phyloP scores from a whole-genome alignment of 179 eudicot genomes.

The Actinidia arguta region DNA sequence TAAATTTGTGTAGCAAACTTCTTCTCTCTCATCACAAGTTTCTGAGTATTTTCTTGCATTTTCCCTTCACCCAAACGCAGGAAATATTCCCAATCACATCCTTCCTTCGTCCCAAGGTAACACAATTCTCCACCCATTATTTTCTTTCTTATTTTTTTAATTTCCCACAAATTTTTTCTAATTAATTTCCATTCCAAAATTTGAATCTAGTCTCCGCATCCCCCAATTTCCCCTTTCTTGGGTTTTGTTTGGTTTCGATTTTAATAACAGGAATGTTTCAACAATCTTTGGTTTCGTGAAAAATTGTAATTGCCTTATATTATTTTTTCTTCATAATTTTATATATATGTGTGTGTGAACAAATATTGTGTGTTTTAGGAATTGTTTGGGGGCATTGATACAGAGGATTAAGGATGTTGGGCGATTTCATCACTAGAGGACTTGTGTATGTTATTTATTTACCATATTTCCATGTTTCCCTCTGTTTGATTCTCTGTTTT shows the following conservation, averaged over 20 bases:
- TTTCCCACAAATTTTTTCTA: background rate
- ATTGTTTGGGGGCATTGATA: background rate
- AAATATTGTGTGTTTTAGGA: background rate
- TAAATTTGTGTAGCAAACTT: conserved; percentile 24
- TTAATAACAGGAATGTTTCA: background rate
- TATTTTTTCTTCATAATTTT: background rate
- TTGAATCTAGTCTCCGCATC: background rate
- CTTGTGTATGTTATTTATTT: conserved; percentile 61
- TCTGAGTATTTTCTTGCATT: background rate
- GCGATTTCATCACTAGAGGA: conserved; percentile 67
- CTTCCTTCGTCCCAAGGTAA: conserved; percentile 7
- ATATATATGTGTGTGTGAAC: background rate
- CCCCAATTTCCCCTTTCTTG: background rate
- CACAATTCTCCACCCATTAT: background rate
- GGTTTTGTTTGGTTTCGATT: background rate
- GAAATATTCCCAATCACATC: conserved; percentile 7
- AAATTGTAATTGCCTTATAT: background rate
- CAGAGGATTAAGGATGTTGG: conserved; percentile 61
- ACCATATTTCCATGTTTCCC: background rate
- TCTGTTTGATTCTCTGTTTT: background rate
- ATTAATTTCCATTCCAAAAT: background rate
- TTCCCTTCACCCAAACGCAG: conserved; percentile 1
- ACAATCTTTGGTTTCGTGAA: background rate
- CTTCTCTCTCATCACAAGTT: conserved; percentile 30
- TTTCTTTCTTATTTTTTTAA: conserved; percentile 5